Percentiles rank a stretch among this genome's conserved stretches.
Conservation (phyloP, 108 stramenopile genomes). For the Fragilaria radians region DNA sequence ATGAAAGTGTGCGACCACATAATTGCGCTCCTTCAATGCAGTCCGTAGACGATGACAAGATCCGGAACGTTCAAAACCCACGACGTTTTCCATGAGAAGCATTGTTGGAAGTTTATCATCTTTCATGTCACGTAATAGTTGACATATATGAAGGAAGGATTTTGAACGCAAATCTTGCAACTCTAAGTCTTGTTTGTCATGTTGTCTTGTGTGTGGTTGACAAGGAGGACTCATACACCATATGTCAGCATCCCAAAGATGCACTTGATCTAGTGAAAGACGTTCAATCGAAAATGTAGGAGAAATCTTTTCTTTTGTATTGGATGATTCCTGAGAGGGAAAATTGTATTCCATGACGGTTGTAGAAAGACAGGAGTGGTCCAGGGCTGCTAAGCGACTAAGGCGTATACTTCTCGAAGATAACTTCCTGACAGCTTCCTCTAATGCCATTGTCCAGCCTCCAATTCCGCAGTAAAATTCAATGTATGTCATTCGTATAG, state of each 20-base stretch:
- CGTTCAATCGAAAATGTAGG: constrained; percentile 41
- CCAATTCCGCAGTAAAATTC: constrained; percentile 94
- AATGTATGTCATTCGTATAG: constrained; percentile 51
- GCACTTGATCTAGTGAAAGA: constrained; percentile 32
- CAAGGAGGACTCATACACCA: constrained; percentile 90
- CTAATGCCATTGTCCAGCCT: constrained; percentile 78
- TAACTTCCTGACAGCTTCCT: constrained; percentile 30
- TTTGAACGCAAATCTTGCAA: constrained; percentile 53
- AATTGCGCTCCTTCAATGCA: constrained; percentile 38
- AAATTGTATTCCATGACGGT: constrained; percentile 63
- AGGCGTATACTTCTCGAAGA: neutral
- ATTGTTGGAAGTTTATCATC: constrained; percentile 44
- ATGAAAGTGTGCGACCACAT: constrained; percentile 61
- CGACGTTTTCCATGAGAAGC: constrained; percentile 82
- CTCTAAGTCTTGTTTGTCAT: constrained; percentile 53
- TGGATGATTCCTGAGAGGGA: constrained; percentile 3
- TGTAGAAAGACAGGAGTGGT: constrained; percentile 72
- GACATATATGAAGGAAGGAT: constrained; percentile 61
- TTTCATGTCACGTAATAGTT: constrained; percentile 34
- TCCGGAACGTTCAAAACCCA: constrained; percentile 76
- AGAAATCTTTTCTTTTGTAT: constrained; percentile 1
- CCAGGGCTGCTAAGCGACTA: constrained; percentile 53
- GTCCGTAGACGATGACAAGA: constrained; percentile 47
- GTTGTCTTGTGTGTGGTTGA: constrained; percentile 80
- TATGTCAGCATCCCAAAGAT: constrained; percentile 48